phyloP scores from a whole-genome alignment of 441 rosid species.

The Geranium incanum region DNA sequence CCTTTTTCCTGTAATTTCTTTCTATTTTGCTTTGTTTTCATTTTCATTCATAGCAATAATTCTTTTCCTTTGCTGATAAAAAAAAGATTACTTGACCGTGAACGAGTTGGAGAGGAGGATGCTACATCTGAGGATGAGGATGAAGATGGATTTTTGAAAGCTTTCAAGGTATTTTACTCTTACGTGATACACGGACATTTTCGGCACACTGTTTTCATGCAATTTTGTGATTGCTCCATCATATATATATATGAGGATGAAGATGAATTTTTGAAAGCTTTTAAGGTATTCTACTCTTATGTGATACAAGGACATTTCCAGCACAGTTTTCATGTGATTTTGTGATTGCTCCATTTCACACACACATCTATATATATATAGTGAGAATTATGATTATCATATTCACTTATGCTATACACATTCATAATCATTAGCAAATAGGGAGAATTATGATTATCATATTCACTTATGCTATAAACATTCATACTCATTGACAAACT shows the following conservation, averaged over 20 bases:
- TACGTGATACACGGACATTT: not conserved
- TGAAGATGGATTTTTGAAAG: slow-evolving; percentile 86
- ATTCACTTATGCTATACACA: not conserved
- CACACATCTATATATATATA: too few species aligned
- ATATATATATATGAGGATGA: slow-evolving; percentile 50
- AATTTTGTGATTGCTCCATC: not conserved
- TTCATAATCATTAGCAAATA: not conserved
- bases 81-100: slow-evolving; percentile 75
- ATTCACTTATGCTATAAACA: not conserved
- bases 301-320: not conserved
- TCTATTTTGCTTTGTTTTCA: slow-evolving; percentile 5
- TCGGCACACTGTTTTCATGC: not conserved
- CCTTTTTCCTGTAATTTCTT: slow-evolving; percentile 10
- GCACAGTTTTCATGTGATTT: not conserved
- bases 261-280: slow-evolving; percentile 85
- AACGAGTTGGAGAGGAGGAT: slow-evolving; percentile 70
- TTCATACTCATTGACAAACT: not conserved
- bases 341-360: not conserved
- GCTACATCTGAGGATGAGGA: slow-evolving; percentile 76
- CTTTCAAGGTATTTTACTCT: slow-evolving; percentile 61
- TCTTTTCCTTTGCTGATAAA: slow-evolving; percentile 10
- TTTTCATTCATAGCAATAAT: not conserved
- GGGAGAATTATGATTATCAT: not conserved
- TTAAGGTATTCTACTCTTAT: slow-evolving; percentile 48
- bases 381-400: not conserved